These are phyloP conservation scores for Pichia eremophila DNA, from an alignment of 805 yeast genomes.

Conservation along the genomic window DNA sequence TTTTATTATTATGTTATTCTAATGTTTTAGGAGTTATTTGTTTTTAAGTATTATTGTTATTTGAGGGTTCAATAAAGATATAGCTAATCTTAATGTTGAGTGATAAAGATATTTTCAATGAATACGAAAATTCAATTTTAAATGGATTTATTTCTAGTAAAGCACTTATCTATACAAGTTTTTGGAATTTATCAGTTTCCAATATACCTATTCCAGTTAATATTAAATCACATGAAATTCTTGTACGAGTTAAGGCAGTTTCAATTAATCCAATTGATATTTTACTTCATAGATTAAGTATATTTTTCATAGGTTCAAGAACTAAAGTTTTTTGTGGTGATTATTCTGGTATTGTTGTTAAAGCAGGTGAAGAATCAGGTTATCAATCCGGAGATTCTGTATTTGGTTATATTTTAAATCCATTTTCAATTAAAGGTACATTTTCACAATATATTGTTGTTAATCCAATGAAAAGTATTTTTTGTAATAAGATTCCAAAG, in stretches of 20 bases:
- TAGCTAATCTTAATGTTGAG: not conserved
- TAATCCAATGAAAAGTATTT: slow-evolving; percentile 21
- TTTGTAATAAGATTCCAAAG: slow-evolving; percentile 33
- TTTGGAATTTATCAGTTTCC: slow-evolving; percentile 4
- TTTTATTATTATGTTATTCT: too few species aligned
- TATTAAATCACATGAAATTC: slow-evolving; percentile 7
- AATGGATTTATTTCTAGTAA: slow-evolving; percentile 7
- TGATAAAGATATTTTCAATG: not conserved
- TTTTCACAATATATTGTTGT: slow-evolving; percentile 34
- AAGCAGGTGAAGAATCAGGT: slow-evolving; percentile 12
- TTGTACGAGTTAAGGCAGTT: slow-evolving; percentile 11
- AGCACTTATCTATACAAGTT: slow-evolving; percentile 12
- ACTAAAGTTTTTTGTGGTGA: slow-evolving; percentile 14
- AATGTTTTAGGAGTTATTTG: too few species aligned
- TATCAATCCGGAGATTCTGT: slow-evolving; percentile 15
- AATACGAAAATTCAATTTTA: not conserved
- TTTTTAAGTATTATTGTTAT: too few species aligned
- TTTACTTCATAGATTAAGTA: slow-evolving; percentile 3
- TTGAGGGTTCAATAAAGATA: too few species aligned
- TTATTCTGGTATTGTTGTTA: slow-evolving; percentile 14
- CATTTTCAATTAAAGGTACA: slow-evolving; percentile 27
- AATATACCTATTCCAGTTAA: slow-evolving; percentile 2
- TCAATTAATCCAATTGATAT: slow-evolving; percentile 15
- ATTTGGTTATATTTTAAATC: slow-evolving; percentile 6
- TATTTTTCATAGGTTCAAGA: slow-evolving; percentile 2